Evolutionary conservation across 2,329 filamentous ascomycete genomes (phyloP).

Genomic region (Penicillium concentricum): DNA sequence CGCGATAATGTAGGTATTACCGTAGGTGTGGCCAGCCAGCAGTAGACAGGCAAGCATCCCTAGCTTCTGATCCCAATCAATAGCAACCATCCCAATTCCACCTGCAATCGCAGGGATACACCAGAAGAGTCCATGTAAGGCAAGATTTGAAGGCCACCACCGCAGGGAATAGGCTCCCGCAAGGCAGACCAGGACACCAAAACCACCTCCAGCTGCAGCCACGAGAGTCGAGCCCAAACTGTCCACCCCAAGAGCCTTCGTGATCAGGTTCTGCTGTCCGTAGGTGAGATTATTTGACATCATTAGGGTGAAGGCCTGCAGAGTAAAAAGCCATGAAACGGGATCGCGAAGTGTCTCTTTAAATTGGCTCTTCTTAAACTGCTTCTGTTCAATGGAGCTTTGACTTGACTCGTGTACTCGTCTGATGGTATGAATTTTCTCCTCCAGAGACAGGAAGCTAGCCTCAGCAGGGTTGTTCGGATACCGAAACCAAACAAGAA

Average conservation of each 20-base stretch:
- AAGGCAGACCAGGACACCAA: constrained; percentile 35
- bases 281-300: constrained; percentile 43
- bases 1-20: constrained; percentile 39
- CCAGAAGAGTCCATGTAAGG: constrained; percentile 33
- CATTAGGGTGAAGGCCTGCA: constrained; percentile 20
- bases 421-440: constrained; percentile 15
- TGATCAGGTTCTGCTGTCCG: constrained; percentile 41
- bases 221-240: constrained; percentile 43
- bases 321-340: constrained; percentile 34
- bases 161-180: constrained; percentile 33
- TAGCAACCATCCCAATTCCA: constrained; percentile 32
- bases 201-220: constrained; percentile 38
- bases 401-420: constrained; percentile 15
- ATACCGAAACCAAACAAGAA: constrained; percentile 18
- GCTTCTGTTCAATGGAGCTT: constrained; percentile 22
- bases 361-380: constrained; percentile 18
- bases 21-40: constrained; percentile 30
- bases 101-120: constrained; percentile 29
- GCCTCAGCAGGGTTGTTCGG: constrained; percentile 17
- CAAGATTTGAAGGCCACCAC: constrained; percentile 32
- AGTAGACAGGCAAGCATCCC: constrained; percentile 33
- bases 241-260: constrained; percentile 36
- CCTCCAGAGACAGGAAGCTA: constrained; percentile 12
- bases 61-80: constrained; percentile 31
- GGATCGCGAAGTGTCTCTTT: constrained; percentile 20